Conservation (phyloP, 305 asterid genomes). For the Fraxinus nigra region DNA sequence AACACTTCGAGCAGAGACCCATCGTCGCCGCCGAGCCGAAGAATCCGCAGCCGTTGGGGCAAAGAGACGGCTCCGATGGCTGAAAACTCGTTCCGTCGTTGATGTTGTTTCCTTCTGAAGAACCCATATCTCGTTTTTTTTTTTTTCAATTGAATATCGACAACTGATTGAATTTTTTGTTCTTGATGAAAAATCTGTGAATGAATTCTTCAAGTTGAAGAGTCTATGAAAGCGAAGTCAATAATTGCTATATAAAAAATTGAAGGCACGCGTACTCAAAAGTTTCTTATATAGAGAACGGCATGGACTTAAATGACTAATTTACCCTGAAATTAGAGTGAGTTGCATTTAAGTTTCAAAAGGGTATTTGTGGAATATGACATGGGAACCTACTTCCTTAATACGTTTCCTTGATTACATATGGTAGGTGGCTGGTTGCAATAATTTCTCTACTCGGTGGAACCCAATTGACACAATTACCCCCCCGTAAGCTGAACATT, state of each 20-base stretch:
- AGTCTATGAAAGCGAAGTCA: not conserved
- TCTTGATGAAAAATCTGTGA: not conserved
- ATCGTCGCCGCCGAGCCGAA: constrained; percentile 51
- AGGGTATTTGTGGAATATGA: not conserved
- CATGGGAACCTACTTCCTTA: not conserved
- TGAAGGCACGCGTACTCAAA: not conserved
- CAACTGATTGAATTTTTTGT: not conserved
- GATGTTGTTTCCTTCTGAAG: constrained; percentile 39
- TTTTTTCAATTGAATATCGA: not conserved
- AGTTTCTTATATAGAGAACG: not conserved
- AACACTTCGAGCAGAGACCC: constrained; percentile 50
- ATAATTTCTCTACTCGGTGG: not conserved
- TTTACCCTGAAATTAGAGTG: not conserved
- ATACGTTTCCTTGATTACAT: not conserved
- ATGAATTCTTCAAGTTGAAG: not conserved
- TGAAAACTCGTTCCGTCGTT: constrained; percentile 37
- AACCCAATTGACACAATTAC: not conserved
- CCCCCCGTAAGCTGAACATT: not conserved
- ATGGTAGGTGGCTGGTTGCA: not conserved
- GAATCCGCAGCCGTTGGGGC: constrained; percentile 53
- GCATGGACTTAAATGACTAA: not conserved
- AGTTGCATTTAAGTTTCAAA: too few species aligned
- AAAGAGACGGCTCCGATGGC: constrained; percentile 39
- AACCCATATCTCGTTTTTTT: constrained; percentile 24
- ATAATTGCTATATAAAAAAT: too few species aligned